These are phyloP conservation scores for Malus hybrid DNA, from an alignment of 331 rosid species.

Conservation along the genomic window DNA sequence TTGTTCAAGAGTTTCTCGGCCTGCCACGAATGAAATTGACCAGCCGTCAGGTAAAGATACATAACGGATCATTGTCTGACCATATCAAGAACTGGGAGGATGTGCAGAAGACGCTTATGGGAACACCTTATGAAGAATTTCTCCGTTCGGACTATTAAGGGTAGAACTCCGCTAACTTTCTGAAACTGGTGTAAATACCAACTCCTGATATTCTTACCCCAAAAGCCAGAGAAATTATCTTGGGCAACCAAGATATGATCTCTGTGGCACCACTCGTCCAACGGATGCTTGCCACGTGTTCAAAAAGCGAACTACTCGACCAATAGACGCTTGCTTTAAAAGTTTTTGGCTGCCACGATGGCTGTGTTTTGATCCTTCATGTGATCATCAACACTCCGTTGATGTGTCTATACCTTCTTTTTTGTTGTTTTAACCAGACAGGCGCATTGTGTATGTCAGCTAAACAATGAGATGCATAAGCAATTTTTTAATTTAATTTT, in stretches of 20 bases:
- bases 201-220: slow-evolving; percentile 25
- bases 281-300: too few relatives aligned
- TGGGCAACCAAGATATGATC: too few relatives aligned
- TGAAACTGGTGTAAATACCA: slow-evolving; percentile 42
- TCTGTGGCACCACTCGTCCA: too few relatives aligned
- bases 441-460: slow-evolving; percentile 31
- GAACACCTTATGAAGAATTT: slow-evolving; percentile 63
- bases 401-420: slow-evolving; percentile 16
- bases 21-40: slow-evolving; percentile 56
- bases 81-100: slow-evolving; percentile 82
- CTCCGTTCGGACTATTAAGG: slow-evolving; percentile 54
- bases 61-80: slow-evolving; percentile 59
- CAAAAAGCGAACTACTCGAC: too few relatives aligned
- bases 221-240: not conserved
- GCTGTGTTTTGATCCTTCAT: slow-evolving; percentile 17
- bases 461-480: slow-evolving; percentile 18
- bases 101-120: slow-evolving; percentile 55
- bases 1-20: slow-evolving; percentile 65
- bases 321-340: not conserved
- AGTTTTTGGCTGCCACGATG: slow-evolving; percentile 28
- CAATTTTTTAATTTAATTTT: not conserved
- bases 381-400: slow-evolving; percentile 25
- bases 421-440: not conserved
- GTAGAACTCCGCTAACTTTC: slow-evolving; percentile 22
- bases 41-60: slow-evolving; percentile 87